Evolutionary conservation across 2,329 filamentous ascomycete genomes (phyloP).

Genomic region (Pseudocercospora fuligena): DNA sequence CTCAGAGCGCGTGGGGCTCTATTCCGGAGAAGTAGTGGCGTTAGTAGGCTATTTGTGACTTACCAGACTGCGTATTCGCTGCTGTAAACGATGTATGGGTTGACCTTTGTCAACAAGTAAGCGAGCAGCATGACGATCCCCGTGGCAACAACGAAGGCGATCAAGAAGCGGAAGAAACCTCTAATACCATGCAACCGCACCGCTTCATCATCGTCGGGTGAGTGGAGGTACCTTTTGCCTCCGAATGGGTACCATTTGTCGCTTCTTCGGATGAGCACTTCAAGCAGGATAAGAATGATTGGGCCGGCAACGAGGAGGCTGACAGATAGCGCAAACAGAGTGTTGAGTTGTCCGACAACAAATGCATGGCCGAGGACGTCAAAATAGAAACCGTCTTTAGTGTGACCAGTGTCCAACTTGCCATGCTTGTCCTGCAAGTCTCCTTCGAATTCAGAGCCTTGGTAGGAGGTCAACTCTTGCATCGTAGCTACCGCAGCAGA

Average conservation of each 20-base stretch:
- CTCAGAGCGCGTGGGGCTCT: neutral
- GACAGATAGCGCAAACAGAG: constrained; percentile 86
- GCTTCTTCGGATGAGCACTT: constrained; percentile 68
- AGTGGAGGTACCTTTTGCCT: constrained; percentile 64
- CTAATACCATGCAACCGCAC: constrained; percentile 74
- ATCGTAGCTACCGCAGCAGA: constrained; percentile 79
- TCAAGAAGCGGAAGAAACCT: constrained; percentile 82
- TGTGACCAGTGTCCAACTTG: constrained; percentile 67
- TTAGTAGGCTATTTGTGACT: neutral
- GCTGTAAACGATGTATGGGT: constrained; percentile 89
- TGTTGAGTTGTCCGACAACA: constrained; percentile 77
- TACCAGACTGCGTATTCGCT: constrained; percentile 80
- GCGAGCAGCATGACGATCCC: constrained; percentile 73
- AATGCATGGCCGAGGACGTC: constrained; percentile 84
- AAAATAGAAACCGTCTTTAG: constrained; percentile 79
- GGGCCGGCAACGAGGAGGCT: constrained; percentile 81
- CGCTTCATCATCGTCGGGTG: constrained; percentile 62
- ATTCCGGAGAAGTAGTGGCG: neutral
- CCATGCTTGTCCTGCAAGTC: constrained; percentile 57
- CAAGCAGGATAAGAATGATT: constrained; percentile 70
- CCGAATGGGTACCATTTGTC: constrained; percentile 92
- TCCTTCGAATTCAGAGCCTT: constrained; percentile 68
- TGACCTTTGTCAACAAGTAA: constrained; percentile 78
- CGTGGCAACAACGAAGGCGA: constrained; percentile 71
- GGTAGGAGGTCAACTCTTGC: constrained; percentile 70